phyloP scores from a whole-genome alignment of 2,329 filamentous ascomycete genomes.

The Aspergillus texensis region DNA sequence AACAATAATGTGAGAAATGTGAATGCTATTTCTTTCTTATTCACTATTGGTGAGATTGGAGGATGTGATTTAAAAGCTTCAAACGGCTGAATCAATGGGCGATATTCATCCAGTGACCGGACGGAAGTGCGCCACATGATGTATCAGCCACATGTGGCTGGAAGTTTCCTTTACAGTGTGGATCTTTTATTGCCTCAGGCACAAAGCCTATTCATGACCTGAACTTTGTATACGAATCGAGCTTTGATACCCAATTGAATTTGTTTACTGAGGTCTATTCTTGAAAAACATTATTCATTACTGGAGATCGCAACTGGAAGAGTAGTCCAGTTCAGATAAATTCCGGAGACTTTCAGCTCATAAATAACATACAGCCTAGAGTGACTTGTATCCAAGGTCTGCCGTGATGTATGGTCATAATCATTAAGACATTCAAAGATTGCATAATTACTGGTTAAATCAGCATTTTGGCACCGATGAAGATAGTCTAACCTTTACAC shows the following conservation, averaged over 20 bases:
- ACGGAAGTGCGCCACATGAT: background rate
- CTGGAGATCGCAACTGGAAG: background rate
- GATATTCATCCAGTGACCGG: background rate
- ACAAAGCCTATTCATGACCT: background rate
- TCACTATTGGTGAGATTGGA: background rate
- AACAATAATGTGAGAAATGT: background rate
- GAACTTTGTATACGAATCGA: no score
- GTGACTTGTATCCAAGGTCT: background rate
- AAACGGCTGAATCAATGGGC: background rate
- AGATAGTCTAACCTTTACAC: conserved; percentile 32
- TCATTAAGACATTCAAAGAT: background rate
- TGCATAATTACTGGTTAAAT: background rate
- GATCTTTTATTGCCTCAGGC: background rate
- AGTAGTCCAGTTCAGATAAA: background rate
- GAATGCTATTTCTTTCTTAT: background rate
- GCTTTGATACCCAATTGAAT: no score
- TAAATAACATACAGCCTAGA: background rate
- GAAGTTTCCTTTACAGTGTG: background rate
- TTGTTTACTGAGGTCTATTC: no score
- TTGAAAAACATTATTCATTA: no score
- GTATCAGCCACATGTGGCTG: background rate
- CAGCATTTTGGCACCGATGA: conserved; percentile 6
- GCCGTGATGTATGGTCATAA: background rate
- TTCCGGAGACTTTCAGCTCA: background rate
- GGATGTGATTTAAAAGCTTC: background rate